These are phyloP conservation scores for Protostelium mycophagum DNA, from an alignment of 78 protist genomes.

Conservation along the genomic window DNA sequence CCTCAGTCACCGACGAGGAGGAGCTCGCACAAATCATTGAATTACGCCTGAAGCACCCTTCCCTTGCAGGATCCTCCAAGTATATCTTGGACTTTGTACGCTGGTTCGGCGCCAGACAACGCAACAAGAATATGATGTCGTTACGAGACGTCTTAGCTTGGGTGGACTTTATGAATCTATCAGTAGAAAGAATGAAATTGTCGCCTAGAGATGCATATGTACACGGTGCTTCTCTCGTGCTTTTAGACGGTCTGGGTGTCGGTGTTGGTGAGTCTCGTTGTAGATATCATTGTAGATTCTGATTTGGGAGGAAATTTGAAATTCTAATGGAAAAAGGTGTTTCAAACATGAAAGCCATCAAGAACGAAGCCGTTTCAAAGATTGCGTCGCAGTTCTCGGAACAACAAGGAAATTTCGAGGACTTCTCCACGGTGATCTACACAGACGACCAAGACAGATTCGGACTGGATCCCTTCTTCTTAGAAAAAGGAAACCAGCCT, in stretches of 20 bases:
- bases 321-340: background rate
- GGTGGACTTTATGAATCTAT: slow-evolving; percentile 73
- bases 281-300: too few species aligned
- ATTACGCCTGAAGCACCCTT: slow-evolving; percentile 24
- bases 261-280: slow-evolving; percentile 35
- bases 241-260: slow-evolving; percentile 84
- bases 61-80: background rate
- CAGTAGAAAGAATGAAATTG: background rate
- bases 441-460: slow-evolving; percentile 20
- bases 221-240: slow-evolving; percentile 86
- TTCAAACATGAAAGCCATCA: background rate
- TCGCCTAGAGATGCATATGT: slow-evolving; percentile 35
- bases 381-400: background rate
- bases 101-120: slow-evolving; percentile 28
- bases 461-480: slow-evolving; percentile 74
- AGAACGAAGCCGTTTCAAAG: background rate
- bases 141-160: slow-evolving; percentile 89
- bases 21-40: slow-evolving; percentile 64
- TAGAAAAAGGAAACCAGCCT: slow-evolving; percentile 3
- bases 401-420: background rate
- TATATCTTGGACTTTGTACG: slow-evolving; percentile 47
- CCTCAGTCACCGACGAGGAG: slow-evolving; percentile 34
- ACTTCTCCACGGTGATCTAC: background rate
- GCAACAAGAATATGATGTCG: slow-evolving; percentile 35
- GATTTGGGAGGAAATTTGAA: too few species aligned